A percentile compares a stretch with the other conserved stretches of the same genome.
phyloP scores from a whole-genome alignment of 1,139 yeast genomes.

The Taphrina pruni region DNA sequence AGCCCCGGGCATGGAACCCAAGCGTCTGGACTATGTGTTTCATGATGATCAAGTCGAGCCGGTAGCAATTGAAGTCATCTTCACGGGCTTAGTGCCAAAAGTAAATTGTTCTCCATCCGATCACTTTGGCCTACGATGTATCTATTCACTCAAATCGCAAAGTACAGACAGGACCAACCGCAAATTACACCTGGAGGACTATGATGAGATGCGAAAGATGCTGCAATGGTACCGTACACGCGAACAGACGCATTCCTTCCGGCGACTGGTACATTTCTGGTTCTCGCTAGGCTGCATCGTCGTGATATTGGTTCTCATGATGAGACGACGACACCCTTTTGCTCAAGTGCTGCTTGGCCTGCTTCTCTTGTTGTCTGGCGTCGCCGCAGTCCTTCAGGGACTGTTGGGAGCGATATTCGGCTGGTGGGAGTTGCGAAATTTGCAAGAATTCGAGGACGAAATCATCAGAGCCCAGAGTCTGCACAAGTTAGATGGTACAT shows the following conservation, averaged over 20 bases:
- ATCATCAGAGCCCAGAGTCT: slow-evolving; percentile 4
- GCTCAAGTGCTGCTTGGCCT: slow-evolving; percentile 57
- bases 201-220: slow-evolving; percentile 63
- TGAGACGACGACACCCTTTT: slow-evolving; percentile 58
- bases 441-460: slow-evolving; percentile 60
- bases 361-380: slow-evolving; percentile 59
- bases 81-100: slow-evolving; percentile 46
- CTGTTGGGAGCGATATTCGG: slow-evolving; percentile 80
- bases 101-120: slow-evolving; percentile 77
- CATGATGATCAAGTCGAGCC: slow-evolving; percentile 64
- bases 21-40: slow-evolving; percentile 87
- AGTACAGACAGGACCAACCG: slow-evolving; percentile 30
- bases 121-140: slow-evolving; percentile 69
- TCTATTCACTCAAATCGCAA: slow-evolving; percentile 44
- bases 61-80: slow-evolving; percentile 71
- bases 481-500: background rate
- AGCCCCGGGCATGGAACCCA: slow-evolving; percentile 67
- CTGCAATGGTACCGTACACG: slow-evolving; percentile 63
- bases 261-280: slow-evolving; percentile 72
- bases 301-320: slow-evolving; percentile 62
- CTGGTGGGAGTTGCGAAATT: slow-evolving; percentile 74
- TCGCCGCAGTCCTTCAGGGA: slow-evolving; percentile 77
- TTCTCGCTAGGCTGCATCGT: slow-evolving; percentile 60
- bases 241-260: slow-evolving; percentile 64
- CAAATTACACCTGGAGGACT: slow-evolving; percentile 47